Percentiles rank a stretch among this genome's conserved stretches.
These are phyloP conservation scores for Populus hybrid DNA, from an alignment of 441 rosid genomes.

Conservation along the genomic window DNA sequence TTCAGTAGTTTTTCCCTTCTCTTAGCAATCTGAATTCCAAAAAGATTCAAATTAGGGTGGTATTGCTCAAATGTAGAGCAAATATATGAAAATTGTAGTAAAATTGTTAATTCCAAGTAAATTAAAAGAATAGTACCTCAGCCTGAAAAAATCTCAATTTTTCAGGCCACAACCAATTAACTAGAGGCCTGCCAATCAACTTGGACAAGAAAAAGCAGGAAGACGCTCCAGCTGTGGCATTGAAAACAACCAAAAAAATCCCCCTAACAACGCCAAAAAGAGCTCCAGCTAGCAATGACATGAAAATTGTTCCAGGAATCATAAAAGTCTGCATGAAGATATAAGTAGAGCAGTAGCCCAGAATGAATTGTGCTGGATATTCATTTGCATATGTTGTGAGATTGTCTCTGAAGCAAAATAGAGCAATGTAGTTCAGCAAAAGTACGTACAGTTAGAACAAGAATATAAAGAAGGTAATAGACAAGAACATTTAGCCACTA, in stretches of 20 bases:
- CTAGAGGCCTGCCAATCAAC: constrained; percentile 87
- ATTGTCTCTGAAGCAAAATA: constrained; percentile 55
- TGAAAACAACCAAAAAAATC: constrained; percentile 78
- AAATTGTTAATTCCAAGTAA: not conserved
- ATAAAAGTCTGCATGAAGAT: constrained; percentile 98
- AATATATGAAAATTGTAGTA: not conserved
- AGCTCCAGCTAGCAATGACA: constrained; percentile 97
- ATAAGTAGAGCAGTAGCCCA: constrained; percentile 92
- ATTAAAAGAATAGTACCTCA: constrained; percentile 48
- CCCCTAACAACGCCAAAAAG: constrained; percentile 91
- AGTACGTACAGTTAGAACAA: not conserved
- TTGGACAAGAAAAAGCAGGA: constrained; percentile 88
- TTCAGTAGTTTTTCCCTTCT: constrained; percentile 86
- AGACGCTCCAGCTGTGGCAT: constrained; percentile 91
- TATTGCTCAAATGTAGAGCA: not conserved
- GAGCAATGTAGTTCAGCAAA: constrained; percentile 9
- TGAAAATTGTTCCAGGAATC: constrained; percentile 99
- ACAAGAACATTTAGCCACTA: not conserved
- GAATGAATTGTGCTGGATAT: constrained; percentile 72
- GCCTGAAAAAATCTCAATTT: constrained; percentile 85
- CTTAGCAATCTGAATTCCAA: constrained; percentile 62
- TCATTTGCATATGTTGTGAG: constrained; percentile 77
- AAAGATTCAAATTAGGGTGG: not conserved
- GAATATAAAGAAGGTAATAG: not conserved
- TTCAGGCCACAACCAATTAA: constrained; percentile 95